Evolutionary conservation across 2,329 filamentous ascomycete species (phyloP).

Genomic region (Rhytidhysteron rufulum): DNA sequence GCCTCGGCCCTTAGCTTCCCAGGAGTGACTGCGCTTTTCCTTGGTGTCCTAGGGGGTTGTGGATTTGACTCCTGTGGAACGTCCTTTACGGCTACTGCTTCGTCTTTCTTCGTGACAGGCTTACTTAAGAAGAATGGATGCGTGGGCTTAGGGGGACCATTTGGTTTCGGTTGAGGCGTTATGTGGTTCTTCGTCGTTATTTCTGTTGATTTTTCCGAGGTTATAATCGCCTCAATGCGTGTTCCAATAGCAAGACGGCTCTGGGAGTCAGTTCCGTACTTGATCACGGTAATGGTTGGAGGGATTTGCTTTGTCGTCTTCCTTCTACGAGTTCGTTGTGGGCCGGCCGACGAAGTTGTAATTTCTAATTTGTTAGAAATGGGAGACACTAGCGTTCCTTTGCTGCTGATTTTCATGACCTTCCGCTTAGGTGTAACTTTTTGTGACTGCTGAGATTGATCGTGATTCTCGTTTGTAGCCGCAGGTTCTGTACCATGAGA

Average conservation of each 20-base stretch:
- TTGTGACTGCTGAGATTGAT: neutral
- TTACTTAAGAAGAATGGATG: constrained; percentile 71
- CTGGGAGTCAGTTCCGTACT: constrained; percentile 53
- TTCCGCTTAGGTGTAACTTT: constrained; percentile 23
- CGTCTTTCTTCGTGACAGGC: constrained; percentile 22
- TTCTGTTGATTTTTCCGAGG: constrained; percentile 23
- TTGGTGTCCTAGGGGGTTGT: constrained; percentile 25
- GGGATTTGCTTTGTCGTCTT: constrained; percentile 21
- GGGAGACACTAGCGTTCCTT: constrained; percentile 45
- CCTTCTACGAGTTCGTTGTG: constrained; percentile 45
- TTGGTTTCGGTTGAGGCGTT: constrained; percentile 23
- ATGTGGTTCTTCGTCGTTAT: constrained; percentile 14
- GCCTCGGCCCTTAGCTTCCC: constrained; percentile 42
- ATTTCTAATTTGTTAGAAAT: constrained; percentile 25
- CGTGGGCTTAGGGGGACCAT: constrained; percentile 43
- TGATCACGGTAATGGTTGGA: constrained; percentile 51
- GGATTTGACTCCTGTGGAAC: constrained; percentile 8
- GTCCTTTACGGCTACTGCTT: constrained; percentile 12
- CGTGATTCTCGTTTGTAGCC: neutral
- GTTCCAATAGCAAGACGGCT: constrained; percentile 51
- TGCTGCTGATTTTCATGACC: constrained; percentile 39
- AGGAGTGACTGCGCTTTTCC: constrained; percentile 42
- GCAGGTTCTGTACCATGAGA: neutral
- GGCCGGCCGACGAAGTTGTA: constrained; percentile 10
- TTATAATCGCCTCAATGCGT: constrained; percentile 62